phyloP scores from a whole-genome alignment of 768 basidiomycete species.

The Lactifluus pinguis region DNA sequence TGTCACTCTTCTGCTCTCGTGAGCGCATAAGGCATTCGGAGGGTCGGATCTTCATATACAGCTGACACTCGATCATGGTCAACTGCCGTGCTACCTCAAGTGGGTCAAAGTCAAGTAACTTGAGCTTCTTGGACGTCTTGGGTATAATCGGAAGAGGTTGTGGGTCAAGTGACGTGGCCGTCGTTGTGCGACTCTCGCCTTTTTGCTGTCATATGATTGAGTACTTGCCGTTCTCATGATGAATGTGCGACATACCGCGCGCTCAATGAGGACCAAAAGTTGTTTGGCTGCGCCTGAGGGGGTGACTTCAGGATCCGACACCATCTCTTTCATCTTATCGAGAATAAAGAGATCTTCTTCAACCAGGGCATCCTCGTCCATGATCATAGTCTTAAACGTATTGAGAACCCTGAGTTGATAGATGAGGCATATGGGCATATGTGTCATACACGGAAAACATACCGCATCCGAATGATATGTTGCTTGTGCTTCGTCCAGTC shows the following conservation, averaged over 20 bases:
- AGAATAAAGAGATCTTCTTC: constrained; percentile 80
- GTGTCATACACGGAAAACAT: neutral
- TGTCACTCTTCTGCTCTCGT: constrained; percentile 62
- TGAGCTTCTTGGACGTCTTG: constrained; percentile 60
- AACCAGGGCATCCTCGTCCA: constrained; percentile 74
- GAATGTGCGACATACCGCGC: constrained; percentile 49
- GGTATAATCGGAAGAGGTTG: constrained; percentile 75
- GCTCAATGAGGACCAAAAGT: constrained; percentile 63
- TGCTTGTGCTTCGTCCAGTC: constrained; percentile 86
- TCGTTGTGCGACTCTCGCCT: constrained; percentile 49
- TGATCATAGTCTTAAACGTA: constrained; percentile 82
- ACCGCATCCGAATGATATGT: constrained; percentile 82
- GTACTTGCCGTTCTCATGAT: constrained; percentile 1
- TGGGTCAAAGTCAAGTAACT: constrained; percentile 78
- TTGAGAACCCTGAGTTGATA: constrained; percentile 64
- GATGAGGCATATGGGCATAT: neutral
- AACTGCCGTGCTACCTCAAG: constrained; percentile 88
- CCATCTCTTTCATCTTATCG: constrained; percentile 73
- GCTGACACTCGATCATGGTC: constrained; percentile 79
- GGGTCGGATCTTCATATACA: constrained; percentile 83
- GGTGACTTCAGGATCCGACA: constrained; percentile 53
- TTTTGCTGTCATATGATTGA: constrained; percentile 31
- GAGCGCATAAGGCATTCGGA: constrained; percentile 86
- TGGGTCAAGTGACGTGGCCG: constrained; percentile 43
- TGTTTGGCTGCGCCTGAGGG: constrained; percentile 66